These are phyloP conservation scores for Zoysia pacifica DNA, from an alignment of 176 grass and related monocot genomes.

Conservation along the genomic window DNA sequence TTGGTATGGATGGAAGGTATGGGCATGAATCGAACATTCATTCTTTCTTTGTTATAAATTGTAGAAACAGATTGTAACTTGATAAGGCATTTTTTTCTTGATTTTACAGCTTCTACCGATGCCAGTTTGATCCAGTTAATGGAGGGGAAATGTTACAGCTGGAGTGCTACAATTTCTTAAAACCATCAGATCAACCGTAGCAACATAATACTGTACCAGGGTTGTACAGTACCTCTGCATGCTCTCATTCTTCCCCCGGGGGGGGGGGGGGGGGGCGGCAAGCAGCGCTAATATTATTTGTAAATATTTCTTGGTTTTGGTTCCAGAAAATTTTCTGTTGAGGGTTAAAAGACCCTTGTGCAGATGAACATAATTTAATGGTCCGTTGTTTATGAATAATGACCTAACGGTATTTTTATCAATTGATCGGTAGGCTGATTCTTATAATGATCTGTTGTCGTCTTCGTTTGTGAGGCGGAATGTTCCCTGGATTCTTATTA, in stretches of 20 bases:
- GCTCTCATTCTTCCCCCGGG: background rate
- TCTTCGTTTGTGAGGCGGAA: too few species aligned
- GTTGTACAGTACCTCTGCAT: conserved; percentile 48
- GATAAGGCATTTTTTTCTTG: background rate
- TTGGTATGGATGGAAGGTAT: conserved; percentile 98
- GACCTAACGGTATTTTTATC: background rate
- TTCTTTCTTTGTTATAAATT: background rate
- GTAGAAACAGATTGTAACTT: background rate
- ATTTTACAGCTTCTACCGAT: conserved; percentile 78
- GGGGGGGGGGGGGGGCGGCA: background rate
- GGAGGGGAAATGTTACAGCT: conserved; percentile 93
- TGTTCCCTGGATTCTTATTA: background rate
- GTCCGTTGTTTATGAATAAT: conserved; percentile 21
- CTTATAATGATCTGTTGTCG: background rate
- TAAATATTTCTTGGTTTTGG: conserved; percentile 49
- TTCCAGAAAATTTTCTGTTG: conserved; percentile 19
- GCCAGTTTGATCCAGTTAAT: conserved; percentile 72
- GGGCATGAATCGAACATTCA: background rate
- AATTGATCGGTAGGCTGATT: background rate
- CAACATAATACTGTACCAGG: conserved; percentile 24
- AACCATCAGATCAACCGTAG: conserved; percentile 51
- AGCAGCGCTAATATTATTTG: conserved; percentile 49
- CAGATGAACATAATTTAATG: conserved; percentile 30
- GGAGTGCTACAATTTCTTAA: conserved; percentile 92
- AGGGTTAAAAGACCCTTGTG: conserved; percentile 7